Evolutionary conservation across 768 basidiomycete genomes (phyloP).

Genomic region (Leccinum variicolor): DNA sequence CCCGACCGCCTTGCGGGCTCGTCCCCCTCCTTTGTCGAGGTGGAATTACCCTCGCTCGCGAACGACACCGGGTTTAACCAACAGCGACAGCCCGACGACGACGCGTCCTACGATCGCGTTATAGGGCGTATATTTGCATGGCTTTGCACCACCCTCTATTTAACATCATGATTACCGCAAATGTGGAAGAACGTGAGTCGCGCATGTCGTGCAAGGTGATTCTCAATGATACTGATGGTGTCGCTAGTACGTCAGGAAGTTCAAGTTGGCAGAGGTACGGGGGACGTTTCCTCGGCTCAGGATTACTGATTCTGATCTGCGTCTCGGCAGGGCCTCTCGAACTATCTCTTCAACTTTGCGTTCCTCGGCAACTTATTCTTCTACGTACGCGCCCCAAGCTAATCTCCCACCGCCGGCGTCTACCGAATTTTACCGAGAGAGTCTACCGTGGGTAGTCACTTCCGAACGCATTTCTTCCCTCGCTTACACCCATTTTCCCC

Average conservation of each 20-base stretch:
- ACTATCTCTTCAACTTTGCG: conserved; percentile 90
- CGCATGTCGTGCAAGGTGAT: not conserved
- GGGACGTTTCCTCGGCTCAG: not conserved
- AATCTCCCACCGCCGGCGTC: conserved; percentile 56
- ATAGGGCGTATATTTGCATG: conserved; percentile 93
- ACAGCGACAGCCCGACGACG: conserved; percentile 19
- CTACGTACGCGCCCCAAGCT: conserved; percentile 78
- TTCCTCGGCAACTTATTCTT: conserved; percentile 93
- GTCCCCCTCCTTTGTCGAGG: conserved; percentile 5
- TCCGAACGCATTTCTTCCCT: not conserved
- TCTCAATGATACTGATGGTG: conserved; percentile 1
- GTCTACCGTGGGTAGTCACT: conserved; percentile 66
- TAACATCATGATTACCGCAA: conserved; percentile 92
- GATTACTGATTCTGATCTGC: conserved; percentile 3
- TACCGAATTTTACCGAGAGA: conserved; percentile 69
- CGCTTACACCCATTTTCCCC: not conserved
- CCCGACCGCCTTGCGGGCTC: conserved; percentile 4
- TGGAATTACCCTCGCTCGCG: conserved; percentile 17
- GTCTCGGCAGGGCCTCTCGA: conserved; percentile 75
- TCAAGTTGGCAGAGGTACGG: conserved; percentile 78
- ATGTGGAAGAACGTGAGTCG: conserved; percentile 96
- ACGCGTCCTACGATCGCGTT: conserved; percentile 48
- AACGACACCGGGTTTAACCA: conserved; percentile 1
- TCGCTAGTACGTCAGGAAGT: conserved; percentile 75
- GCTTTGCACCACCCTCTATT: conserved; percentile 88